Percentiles rank a stretch among this genome's conserved stretches.
phyloP scores from a whole-genome alignment of 345 rosid species.

The Brassica rapa region DNA sequence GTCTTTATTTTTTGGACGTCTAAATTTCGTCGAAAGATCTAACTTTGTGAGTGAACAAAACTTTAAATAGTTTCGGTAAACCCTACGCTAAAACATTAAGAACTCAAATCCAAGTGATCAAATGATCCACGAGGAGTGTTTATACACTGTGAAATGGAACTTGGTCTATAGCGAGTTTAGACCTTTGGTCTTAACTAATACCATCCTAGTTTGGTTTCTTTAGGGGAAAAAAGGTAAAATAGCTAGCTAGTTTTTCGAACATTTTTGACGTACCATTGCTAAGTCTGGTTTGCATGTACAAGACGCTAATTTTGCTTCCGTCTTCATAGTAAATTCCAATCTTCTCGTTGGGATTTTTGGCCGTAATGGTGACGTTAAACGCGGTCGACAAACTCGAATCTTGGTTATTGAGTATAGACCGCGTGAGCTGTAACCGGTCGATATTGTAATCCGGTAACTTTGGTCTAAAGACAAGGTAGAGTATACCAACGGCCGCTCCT shows the following conservation, averaged over 20 bases:
- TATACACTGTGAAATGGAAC: not conserved
- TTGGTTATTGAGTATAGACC: constrained; percentile 40
- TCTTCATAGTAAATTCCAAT: constrained; percentile 82
- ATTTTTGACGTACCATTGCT: constrained; percentile 43
- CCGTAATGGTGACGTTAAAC: constrained; percentile 65
- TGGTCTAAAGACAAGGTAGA: constrained; percentile 74
- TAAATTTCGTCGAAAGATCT: not conserved
- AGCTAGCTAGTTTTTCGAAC: not conserved
- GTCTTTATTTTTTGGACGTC: not conserved
- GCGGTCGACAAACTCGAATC: constrained; percentile 56
- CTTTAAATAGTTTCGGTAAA: not conserved
- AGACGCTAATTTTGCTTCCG: constrained; percentile 72
- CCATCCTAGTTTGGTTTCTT: not conserved
- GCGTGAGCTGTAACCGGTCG: constrained; percentile 58
- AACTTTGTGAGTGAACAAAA: not conserved
- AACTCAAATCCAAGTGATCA: not conserved
- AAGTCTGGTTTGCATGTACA: constrained; percentile 50
- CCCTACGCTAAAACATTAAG: not conserved
- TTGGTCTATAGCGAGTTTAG: not conserved
- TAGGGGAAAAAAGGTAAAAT: not conserved
- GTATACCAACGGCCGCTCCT: constrained; percentile 52
- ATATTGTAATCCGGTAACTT: constrained; percentile 70
- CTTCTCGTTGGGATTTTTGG: constrained; percentile 69
- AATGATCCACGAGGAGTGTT: not conserved
- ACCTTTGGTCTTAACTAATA: not conserved